Evolutionary conservation across 2,329 filamentous ascomycete species (phyloP).

Genomic region (Nothophoma quercina): DNA sequence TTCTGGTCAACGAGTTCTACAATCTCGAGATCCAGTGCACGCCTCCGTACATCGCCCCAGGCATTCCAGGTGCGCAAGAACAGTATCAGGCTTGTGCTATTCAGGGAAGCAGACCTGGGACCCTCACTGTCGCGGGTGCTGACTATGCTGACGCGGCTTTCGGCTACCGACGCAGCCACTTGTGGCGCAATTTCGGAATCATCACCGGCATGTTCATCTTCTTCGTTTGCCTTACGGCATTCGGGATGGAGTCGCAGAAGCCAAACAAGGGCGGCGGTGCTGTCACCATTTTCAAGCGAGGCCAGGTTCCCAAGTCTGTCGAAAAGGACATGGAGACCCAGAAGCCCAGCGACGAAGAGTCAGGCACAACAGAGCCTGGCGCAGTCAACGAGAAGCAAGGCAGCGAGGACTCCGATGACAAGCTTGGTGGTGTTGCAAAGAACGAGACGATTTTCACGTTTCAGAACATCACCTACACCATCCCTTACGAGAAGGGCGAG

Average conservation of each 20-base stretch:
- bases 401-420: constrained; percentile 28
- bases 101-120: constrained; percentile 63
- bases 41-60: constrained; percentile 64
- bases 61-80: constrained; percentile 53
- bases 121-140: constrained; percentile 60
- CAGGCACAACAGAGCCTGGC: constrained; percentile 46
- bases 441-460: constrained; percentile 75
- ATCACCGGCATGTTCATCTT: constrained; percentile 60
- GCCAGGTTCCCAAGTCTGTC: constrained; percentile 66
- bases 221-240: constrained; percentile 56
- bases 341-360: constrained; percentile 61
- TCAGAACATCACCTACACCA: constrained; percentile 83
- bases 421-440: constrained; percentile 61
- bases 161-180: constrained; percentile 62
- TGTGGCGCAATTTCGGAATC: constrained; percentile 68
- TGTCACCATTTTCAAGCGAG: constrained; percentile 69
- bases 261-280: constrained; percentile 66
- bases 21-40: constrained; percentile 63
- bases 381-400: constrained; percentile 35
- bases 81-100: constrained; percentile 67
- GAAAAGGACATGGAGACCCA: constrained; percentile 65
- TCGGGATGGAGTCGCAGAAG: constrained; percentile 60
- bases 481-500: constrained; percentile 58
- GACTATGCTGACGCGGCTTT: constrained; percentile 65
- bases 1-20: constrained; percentile 76